These are phyloP conservation scores for Salicornia ramosissima DNA, from an alignment of 148 eudicot genomes.

Conservation along the genomic window DNA sequence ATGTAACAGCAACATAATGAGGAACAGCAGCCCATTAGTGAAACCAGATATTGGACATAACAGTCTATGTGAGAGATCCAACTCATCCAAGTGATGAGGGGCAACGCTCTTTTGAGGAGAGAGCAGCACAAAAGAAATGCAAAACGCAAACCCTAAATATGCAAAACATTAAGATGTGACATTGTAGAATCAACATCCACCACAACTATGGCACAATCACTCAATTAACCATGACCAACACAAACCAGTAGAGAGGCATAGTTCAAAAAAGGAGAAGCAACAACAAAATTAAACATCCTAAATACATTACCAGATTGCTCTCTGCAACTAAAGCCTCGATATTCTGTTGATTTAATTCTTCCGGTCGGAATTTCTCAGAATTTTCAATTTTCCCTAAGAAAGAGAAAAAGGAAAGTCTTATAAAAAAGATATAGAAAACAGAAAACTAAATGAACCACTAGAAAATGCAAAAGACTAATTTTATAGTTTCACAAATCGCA, in stretches of 20 bases:
- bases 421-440: background rate
- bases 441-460: background rate
- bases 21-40: background rate
- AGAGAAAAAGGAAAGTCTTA: constrained; percentile 5
- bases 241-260: background rate
- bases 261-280: background rate
- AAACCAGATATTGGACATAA: background rate
- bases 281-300: constrained; percentile 6
- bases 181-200: background rate
- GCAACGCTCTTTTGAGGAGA: no score
- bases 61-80: constrained; percentile 1
- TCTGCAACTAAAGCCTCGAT: constrained; percentile 99
- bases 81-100: no score
- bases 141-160: background rate
- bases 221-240: background rate
- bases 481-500: no score
- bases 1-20: background rate
- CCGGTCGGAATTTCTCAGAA: constrained; percentile 87
- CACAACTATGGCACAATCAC: background rate
- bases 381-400: constrained; percentile 62
- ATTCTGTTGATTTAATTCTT: constrained; percentile 95
- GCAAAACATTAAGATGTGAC: background rate
- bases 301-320: constrained; percentile 66
- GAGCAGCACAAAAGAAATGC: constrained; percentile 3
- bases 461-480: no score